Evolutionary conservation across 2,329 filamentous ascomycete species (phyloP).

Genomic region (Lachnellula occidentalis): DNA sequence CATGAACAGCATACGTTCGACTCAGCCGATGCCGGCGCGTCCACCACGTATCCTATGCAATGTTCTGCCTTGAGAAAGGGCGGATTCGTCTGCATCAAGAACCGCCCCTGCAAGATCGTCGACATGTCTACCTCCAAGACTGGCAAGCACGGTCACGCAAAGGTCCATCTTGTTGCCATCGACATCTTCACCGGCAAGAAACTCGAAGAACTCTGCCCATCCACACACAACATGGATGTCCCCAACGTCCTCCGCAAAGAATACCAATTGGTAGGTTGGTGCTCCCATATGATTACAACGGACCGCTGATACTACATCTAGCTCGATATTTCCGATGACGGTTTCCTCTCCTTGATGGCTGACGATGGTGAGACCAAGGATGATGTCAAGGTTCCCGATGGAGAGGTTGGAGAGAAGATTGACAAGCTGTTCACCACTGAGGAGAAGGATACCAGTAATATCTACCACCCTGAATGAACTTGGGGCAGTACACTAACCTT

Average conservation of each 20-base stretch:
- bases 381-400: conserved; percentile 89
- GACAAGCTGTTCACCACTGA: conserved; percentile 70
- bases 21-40: conserved; percentile 92
- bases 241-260: conserved; percentile 87
- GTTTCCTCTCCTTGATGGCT: conserved; percentile 89
- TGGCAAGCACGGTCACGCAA: conserved; percentile 99
- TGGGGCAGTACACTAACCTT: conserved; percentile 5
- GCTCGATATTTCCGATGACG: conserved; percentile 92
- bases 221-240: conserved; percentile 97
- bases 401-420: conserved; percentile 85
- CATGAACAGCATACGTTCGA: conserved; percentile 65
- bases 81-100: conserved; percentile 97
- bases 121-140: conserved; percentile 99
- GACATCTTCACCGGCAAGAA: conserved; percentile 99
- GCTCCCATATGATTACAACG: neutral
- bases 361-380: conserved; percentile 85
- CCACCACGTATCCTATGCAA: conserved; percentile 93
- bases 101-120: conserved; percentile 99
- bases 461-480: conserved; percentile 1
- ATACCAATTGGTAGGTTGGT: conserved; percentile 80
- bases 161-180: conserved; percentile 96
- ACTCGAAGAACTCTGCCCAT: conserved; percentile 97
- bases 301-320: conserved; percentile 33
- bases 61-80: conserved; percentile 99
- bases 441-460: conserved; percentile 92